Conservation (phyloP, 768 basidiomycete species). For the Cystobasidium onofrii region DNA sequence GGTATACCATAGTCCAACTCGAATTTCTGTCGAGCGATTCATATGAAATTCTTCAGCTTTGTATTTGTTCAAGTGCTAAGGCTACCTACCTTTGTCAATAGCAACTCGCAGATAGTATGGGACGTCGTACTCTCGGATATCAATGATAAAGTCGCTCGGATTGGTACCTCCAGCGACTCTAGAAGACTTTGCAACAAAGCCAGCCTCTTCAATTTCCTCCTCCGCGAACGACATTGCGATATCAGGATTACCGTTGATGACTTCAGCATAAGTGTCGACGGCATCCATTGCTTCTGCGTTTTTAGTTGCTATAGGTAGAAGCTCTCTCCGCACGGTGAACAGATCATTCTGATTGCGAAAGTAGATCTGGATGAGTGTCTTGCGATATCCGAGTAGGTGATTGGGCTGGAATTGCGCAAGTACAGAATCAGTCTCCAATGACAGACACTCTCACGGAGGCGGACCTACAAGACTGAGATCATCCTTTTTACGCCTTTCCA, state of each 20-base stretch:
- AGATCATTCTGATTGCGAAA: constrained; percentile 94
- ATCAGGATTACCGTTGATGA: constrained; percentile 58
- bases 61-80: not conserved
- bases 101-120: constrained; percentile 98
- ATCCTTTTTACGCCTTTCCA: constrained; percentile 76
- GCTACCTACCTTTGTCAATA: constrained; percentile 68
- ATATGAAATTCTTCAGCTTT: not conserved
- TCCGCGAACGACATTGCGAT: constrained; percentile 51
- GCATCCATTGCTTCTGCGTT: constrained; percentile 90
- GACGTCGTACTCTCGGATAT: constrained; percentile 91
- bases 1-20: constrained; percentile 95
- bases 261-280: constrained; percentile 94
- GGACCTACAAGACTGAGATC: constrained; percentile 64
- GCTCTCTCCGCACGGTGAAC: constrained; percentile 71
- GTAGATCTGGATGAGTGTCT: constrained; percentile 75
- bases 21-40: constrained; percentile 56
- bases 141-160: constrained; percentile 84
- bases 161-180: constrained; percentile 47
- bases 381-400: constrained; percentile 87
- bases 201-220: constrained; percentile 41
- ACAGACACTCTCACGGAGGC: not conserved
- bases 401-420: constrained; percentile 55
- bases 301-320: constrained; percentile 77
- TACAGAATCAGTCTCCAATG: not conserved
- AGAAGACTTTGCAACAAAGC: constrained; percentile 30